Evolutionary conservation across 257 asterid genomes (phyloP).

Genomic region (Solanum neorickii): DNA sequence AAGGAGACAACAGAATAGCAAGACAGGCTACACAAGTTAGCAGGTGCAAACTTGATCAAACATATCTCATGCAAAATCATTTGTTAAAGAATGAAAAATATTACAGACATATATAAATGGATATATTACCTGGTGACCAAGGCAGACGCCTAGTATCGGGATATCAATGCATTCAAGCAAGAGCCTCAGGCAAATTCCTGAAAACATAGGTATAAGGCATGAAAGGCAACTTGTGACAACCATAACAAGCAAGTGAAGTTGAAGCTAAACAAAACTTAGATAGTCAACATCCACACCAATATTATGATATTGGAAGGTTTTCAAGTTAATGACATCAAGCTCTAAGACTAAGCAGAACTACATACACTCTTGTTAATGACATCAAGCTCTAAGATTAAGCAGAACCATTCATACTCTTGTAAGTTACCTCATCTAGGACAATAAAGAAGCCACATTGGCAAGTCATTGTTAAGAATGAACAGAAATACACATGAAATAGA

Average conservation of each 20-base stretch:
- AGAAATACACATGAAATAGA: background rate
- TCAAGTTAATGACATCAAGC: background rate
- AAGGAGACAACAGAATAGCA: background rate
- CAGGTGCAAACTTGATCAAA: background rate
- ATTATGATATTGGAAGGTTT: background rate
- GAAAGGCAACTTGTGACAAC: background rate
- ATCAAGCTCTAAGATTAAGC: background rate
- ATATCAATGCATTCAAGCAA: constrained; percentile 81
- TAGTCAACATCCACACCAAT: background rate
- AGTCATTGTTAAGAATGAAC: background rate
- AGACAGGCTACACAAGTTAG: background rate
- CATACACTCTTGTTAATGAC: background rate
- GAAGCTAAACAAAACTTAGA: background rate
- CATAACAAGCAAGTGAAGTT: background rate
- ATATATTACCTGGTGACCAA: constrained; percentile 88
- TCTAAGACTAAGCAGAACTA: background rate
- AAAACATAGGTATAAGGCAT: constrained; percentile 3
- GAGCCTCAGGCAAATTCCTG: constrained; percentile 90
- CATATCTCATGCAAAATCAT: background rate
- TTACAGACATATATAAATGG: background rate
- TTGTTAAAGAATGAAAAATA: background rate
- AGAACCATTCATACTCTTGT: background rate
- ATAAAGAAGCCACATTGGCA: background rate
- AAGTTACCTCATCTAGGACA: background rate
- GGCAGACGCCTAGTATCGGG: constrained; percentile 96